A percentile compares a stretch with the other conserved stretches of the same genome.
Evolutionary conservation across 2,329 filamentous ascomycete species (phyloP).

Genomic region (Nemania serpens): DNA sequence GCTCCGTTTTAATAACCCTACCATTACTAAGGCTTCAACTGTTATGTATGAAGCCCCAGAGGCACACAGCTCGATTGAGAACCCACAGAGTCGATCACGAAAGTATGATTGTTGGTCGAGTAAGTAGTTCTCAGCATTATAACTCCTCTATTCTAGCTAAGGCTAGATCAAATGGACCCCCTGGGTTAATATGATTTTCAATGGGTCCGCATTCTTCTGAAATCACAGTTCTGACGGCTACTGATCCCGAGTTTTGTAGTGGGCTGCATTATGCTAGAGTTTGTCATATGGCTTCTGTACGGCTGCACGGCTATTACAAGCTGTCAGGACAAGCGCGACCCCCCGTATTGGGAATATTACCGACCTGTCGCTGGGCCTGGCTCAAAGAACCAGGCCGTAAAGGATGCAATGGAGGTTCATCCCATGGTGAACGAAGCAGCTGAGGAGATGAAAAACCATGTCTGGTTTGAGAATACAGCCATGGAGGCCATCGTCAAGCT

Average conservation of each 20-base stretch:
- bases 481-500: neutral
- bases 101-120: constrained; percentile 4
- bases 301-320: neutral
- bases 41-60: constrained; percentile 10
- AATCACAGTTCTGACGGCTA: neutral
- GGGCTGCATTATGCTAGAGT: neutral
- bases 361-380: neutral
- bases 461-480: constrained; percentile 1
- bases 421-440: neutral
- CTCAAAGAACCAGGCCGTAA: neutral
- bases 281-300: neutral
- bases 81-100: neutral
- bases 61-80: neutral
- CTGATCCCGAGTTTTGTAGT: neutral
- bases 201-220: neutral
- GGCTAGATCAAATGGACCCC: neutral
- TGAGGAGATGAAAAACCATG: neutral
- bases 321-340: neutral
- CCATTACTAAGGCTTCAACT: constrained; percentile 3
- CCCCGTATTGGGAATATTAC: neutral
- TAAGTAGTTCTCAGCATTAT: neutral
- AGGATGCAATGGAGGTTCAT: constrained; percentile 5
- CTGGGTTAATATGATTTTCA: neutral
- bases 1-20: no score
- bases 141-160: neutral